Evolutionary conservation across 257 asterid genomes (phyloP).

Genomic region (Striga asiatica): DNA sequence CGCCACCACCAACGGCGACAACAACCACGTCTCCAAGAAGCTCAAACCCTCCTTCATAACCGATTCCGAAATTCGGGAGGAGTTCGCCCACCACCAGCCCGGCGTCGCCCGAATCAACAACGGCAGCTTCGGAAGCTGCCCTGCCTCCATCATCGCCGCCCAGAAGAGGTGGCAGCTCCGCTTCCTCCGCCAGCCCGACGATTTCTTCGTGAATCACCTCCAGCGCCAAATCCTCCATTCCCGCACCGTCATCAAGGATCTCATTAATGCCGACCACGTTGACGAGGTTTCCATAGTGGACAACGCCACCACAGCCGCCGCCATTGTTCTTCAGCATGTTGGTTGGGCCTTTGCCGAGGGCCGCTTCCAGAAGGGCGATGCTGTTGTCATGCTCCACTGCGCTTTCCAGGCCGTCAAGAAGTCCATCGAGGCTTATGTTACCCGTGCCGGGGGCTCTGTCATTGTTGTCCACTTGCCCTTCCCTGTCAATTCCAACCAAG

Average conservation of each 20-base stretch:
- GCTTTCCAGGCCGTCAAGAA: conserved; percentile 93
- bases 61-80: conserved; percentile 49
- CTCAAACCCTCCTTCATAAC: conserved; percentile 51
- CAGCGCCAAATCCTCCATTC: conserved; percentile 64
- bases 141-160: conserved; percentile 76
- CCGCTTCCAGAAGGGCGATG: conserved; percentile 77
- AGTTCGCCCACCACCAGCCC: conserved; percentile 64
- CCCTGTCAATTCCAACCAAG: conserved; percentile 63
- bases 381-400: conserved; percentile 95
- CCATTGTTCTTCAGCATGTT: conserved; percentile 82
- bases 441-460: conserved; percentile 89
- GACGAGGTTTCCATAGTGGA: conserved; percentile 91
- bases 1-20: conserved; percentile 39
- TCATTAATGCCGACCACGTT: conserved; percentile 79
- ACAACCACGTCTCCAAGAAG: conserved; percentile 40
- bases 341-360: conserved; percentile 94
- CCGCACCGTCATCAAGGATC: conserved; percentile 56
- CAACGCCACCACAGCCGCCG: conserved; percentile 95
- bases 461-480: conserved; percentile 83
- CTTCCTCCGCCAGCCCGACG: conserved; percentile 85
- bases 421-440: conserved; percentile 89
- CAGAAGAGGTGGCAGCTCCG: conserved; percentile 82
- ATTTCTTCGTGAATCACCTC: conserved; percentile 72
- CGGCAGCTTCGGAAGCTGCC: conserved; percentile 96
- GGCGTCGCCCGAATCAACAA: conserved; percentile 77